phyloP scores from a whole-genome alignment of 257 asterid genomes.

The Nicotiana tabacum region DNA sequence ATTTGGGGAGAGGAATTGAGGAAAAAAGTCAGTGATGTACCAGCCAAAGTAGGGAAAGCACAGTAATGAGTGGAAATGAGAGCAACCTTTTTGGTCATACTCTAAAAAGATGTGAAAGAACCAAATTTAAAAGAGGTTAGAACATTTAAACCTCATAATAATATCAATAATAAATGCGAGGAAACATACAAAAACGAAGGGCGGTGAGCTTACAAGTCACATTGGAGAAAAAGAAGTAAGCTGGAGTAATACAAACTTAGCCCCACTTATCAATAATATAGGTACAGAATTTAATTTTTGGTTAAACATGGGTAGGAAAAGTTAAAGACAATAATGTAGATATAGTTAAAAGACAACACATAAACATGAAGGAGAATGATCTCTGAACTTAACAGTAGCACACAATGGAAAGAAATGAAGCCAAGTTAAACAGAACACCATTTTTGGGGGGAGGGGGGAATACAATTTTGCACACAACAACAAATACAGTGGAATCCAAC shows the following conservation, averaged over 20 bases:
- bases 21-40: constrained; percentile 25
- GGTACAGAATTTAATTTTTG: constrained; percentile 11
- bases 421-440: background rate
- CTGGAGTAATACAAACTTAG: constrained; percentile 3
- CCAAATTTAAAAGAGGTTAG: constrained; percentile 36
- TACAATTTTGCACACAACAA: too few species aligned
- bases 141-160: constrained; percentile 42
- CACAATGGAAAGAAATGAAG: background rate
- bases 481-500: too few species aligned
- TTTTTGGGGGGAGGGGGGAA: too few species aligned
- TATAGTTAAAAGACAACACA: background rate
- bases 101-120: constrained; percentile 48
- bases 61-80: constrained; percentile 32
- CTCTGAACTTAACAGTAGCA: background rate
- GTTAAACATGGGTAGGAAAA: background rate
- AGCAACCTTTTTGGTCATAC: constrained; percentile 20
- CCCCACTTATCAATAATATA: constrained; percentile 26
- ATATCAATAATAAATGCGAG: constrained; percentile 30
- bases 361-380: background rate
- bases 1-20: constrained; percentile 27
- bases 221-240: constrained; percentile 9
- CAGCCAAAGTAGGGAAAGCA: constrained; percentile 50
- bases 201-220: constrained; percentile 7
- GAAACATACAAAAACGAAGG: constrained; percentile 8
- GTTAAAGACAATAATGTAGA: constrained; percentile 13